Base-by-base conservation (phyloP, 352 stramenopile genomes). In the Phytophthora pisi region DNA sequence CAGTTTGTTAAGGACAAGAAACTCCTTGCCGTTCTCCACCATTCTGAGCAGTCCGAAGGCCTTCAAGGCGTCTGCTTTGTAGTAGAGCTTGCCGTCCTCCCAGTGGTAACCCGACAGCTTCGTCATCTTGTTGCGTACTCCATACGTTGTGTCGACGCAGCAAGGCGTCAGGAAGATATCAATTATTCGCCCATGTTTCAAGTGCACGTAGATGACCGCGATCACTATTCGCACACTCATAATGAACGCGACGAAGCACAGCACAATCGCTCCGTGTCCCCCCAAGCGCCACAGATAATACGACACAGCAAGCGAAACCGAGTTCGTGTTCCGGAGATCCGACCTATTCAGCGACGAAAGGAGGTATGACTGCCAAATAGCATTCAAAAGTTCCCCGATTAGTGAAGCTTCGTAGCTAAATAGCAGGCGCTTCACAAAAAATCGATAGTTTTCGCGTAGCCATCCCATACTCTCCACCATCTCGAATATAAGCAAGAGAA, bases 21-120 rank as follows among this genome's bases (percentile, higher is more conserved):
- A 69, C 36, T 76, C 57, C 0, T 24, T 16, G 18, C 55, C 63
- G 11, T 63, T 47, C 30, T 64, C 49, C 16, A 57, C 51, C 51
- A 75, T 62, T 46, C 61, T 71, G 18, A 75, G n/a, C 10, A 75
- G 26, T 0, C 57, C 63, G 23, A 72, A 60, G 1, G 67, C 53
- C 45, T 71, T 64, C 51, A 71, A 20, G 0, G 62, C 53, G 9
- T 60, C 52, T 4, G 51, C 9, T 38, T 2, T n/a, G 26, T 71
- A 66, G 51, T 36, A 57, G 1, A 71, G 51, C 28, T 55, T 38
- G 3, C 31, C 51, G 31, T 57, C 16, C 20, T 58, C 43, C 50
- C 49, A 70, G 2, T 47, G 43, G 30, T 74, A 74, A 18, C 55
- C 67, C 43, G 34, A 28, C 0, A 67, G 23, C 1, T 52, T 53